These are phyloP conservation scores for Anethum foeniculum DNA, from an alignment of 140 eudicot species.

Conservation along the genomic window DNA sequence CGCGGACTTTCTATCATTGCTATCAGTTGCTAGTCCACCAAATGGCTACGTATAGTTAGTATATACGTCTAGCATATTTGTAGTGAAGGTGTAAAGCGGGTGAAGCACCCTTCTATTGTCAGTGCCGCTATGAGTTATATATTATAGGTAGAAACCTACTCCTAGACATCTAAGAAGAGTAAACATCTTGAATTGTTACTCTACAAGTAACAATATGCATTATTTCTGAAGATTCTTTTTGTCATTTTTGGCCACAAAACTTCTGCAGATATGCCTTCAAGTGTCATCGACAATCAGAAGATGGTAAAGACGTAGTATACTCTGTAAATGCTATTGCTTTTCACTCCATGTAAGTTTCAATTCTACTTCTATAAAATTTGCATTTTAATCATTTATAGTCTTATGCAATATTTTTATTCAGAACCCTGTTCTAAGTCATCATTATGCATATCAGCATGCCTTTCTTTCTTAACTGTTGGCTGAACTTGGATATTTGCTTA, in stretches of 20 bases:
- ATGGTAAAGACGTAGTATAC: constrained; percentile 88
- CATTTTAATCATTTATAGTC: not conserved
- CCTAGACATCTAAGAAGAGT: not conserved
- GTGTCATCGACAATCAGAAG: constrained; percentile 95
- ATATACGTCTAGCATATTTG: not conserved
- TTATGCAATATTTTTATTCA: not conserved
- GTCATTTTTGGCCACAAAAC: constrained; percentile 8
- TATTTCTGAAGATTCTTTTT: not conserved
- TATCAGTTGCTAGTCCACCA: not conserved
- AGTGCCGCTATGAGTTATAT: not conserved
- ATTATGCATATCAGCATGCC: not conserved
- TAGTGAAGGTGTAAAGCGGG: not conserved
- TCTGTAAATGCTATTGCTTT: constrained; percentile 94
- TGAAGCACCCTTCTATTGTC: not conserved
- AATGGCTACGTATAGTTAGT: not conserved
- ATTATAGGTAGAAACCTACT: not conserved
- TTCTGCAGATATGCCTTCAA: constrained; percentile 84
- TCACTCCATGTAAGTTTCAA: constrained; percentile 78
- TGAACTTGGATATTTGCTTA: not conserved
- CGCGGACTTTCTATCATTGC: not conserved
- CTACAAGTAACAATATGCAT: not conserved
- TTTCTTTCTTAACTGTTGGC: not conserved
- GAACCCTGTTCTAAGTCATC: not conserved
- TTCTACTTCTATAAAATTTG: not conserved
- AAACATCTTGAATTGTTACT: not conserved